Conservation (phyloP, 202 grass and related monocot species). For the Setaria viridis region DNA sequence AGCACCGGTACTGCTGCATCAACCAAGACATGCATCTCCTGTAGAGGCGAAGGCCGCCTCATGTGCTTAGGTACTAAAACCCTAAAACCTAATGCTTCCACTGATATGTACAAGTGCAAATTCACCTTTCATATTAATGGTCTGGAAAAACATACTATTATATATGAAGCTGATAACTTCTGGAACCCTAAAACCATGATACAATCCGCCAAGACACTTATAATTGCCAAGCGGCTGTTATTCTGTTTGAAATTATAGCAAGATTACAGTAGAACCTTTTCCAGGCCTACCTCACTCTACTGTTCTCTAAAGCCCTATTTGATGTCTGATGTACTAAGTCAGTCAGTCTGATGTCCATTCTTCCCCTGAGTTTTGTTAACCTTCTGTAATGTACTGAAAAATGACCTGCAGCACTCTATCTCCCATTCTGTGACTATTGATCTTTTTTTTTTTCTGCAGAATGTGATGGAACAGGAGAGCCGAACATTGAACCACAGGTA, state of each 20-base stretch:
- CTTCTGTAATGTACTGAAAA: conserved; percentile 3
- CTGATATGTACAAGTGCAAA: conserved; percentile 10
- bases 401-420: not conserved
- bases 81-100: conserved; percentile 8
- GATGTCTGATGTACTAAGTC: not conserved
- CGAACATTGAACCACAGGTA: conserved; percentile 96
- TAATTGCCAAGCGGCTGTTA: not conserved
- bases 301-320: conserved; percentile 4
- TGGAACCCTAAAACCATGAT: not conserved
- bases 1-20: conserved; percentile 26
- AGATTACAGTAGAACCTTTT: not conserved
- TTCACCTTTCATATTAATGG: not conserved
- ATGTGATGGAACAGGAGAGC: conserved; percentile 86
- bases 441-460: conserved; percentile 57
- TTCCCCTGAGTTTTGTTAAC: not conserved
- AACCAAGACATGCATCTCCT: conserved; percentile 71
- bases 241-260: not conserved
- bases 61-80: conserved; percentile 72
- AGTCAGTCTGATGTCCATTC: not conserved
- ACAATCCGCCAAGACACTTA: not conserved
- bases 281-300: not conserved
- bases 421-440: conserved; percentile 22
- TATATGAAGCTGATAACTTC: not conserved
- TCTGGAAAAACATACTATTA: not conserved
- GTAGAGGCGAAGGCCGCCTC: conserved; percentile 78